Conservation (phyloP, 257 asterid genomes). For the Phtheirospermum japonicum region DNA sequence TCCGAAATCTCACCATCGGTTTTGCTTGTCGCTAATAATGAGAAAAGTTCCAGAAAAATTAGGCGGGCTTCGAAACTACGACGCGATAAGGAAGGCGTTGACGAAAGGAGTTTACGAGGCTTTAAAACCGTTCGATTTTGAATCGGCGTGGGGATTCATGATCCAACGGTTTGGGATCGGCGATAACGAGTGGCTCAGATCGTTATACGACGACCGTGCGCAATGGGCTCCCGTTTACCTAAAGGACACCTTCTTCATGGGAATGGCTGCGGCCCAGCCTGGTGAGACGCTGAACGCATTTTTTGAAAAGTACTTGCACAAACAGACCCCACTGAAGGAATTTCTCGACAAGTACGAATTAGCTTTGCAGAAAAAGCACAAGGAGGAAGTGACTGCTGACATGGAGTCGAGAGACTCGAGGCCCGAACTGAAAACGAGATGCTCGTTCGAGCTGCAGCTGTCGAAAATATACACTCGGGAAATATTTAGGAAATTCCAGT, state of each 20-base stretch:
- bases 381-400: slow-evolving; percentile 68
- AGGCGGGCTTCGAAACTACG: slow-evolving; percentile 68
- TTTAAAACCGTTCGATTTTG: slow-evolving; percentile 67
- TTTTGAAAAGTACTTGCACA: slow-evolving; percentile 69
- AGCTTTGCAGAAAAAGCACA: slow-evolving; percentile 65
- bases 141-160: slow-evolving; percentile 74
- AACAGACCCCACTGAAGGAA: slow-evolving; percentile 78
- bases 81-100: slow-evolving; percentile 40
- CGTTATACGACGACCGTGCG: slow-evolving; percentile 61
- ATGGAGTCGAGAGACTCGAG: slow-evolving; percentile 53
- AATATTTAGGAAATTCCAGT: slow-evolving; percentile 61
- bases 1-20: slow-evolving; percentile 64
- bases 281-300: slow-evolving; percentile 54
- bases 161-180: slow-evolving; percentile 57
- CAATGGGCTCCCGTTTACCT: slow-evolving; percentile 77
- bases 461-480: slow-evolving; percentile 57
- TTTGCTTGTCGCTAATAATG: slow-evolving; percentile 62
- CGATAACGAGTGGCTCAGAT: slow-evolving; percentile 72
- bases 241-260: slow-evolving; percentile 61
- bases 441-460: slow-evolving; percentile 68
- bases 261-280: slow-evolving; percentile 58
- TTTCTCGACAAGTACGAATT: slow-evolving; percentile 84
- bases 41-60: slow-evolving; percentile 70
- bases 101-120: slow-evolving; percentile 60
- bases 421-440: slow-evolving; percentile 63